A percentile compares a stretch with the other conserved stretches of the same genome.
Conservation (phyloP, 2,329 filamentous ascomycete genomes). For the Apiospora kogelbergensis region DNA sequence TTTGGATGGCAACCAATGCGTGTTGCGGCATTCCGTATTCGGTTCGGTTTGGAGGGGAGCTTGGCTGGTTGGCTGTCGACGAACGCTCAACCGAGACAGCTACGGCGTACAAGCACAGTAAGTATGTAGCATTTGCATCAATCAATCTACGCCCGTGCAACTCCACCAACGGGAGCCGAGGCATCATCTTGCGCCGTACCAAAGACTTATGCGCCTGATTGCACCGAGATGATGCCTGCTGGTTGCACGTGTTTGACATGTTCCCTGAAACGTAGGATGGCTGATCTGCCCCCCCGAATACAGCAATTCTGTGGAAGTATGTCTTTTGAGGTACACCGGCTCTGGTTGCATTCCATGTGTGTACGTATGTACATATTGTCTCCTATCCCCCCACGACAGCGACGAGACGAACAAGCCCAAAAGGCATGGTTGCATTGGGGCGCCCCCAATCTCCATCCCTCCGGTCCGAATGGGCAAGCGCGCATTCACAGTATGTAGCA, state of each 20-base stretch:
- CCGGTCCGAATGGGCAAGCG: slow-evolving; percentile 4
- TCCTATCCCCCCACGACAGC: not conserved
- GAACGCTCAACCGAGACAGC: not conserved
- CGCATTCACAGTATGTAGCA: not conserved
- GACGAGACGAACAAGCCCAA: not conserved
- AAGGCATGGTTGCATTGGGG: not conserved
- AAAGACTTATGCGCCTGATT: not conserved
- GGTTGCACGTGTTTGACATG: not conserved
- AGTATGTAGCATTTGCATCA: not conserved
- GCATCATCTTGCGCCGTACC: not conserved
- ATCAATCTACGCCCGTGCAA: not conserved
- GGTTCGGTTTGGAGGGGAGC: not conserved
- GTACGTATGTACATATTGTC: not conserved
- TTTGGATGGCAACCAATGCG: not conserved
- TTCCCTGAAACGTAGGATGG: slow-evolving; percentile 6
- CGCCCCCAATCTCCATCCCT: not conserved
- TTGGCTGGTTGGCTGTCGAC: not conserved
- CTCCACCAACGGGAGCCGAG: not conserved
- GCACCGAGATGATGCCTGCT: not conserved
- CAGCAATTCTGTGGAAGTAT: not conserved
- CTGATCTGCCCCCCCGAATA: not conserved
- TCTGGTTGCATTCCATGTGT: not conserved
- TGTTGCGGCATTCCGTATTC: not conserved
- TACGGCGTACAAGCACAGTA: not conserved
- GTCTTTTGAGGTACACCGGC: not conserved